Base-by-base conservation (phyloP, 2,329 filamentous ascomycete genomes). In the Neofusicoccum kwambonambiense region DNA sequence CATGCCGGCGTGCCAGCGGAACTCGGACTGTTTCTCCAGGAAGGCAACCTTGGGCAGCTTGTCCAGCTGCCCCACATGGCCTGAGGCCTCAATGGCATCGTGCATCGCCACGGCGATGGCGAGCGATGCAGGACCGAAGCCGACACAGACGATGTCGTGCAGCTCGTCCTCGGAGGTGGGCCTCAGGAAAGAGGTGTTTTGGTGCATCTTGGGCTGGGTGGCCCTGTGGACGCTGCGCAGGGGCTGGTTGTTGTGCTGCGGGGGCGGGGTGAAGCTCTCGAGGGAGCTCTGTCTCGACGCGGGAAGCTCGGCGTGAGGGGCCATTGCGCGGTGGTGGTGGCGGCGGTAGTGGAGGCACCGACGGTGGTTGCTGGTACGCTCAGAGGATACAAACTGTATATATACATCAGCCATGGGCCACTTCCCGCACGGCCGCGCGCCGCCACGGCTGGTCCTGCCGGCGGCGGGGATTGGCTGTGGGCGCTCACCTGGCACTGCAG, bases 1-100 rank as follows among this genome's bases (percentile, higher is more conserved):
- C 94, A 98, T 98, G 66, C 94, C 94, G 0, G 92, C 89, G 77
- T 98, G 94, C 94, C 94, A 98, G 65, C 90, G 87, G 74, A 98
- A 98, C 54, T 84, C 81, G 37, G 82, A 74, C 78, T 98, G 94
- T 77, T 91, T 90, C 81, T 98, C 94, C 27, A 98, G 79, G 78
- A 97, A 98, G 50, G 91, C 85, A 3, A 96, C 88, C 75, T 90
- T 92, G 54, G 92, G 90, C 50, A 77, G 70, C 65, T 75, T 72
- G 65, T 82, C 78, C 42, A 73, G 71, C 63, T 51, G 52, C 22
- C 52, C 68, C 84, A 70, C 49, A 79, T 74, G 74, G 87, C 85
- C 62, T 15, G 62, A 57, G 91, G 78, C 57, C 57, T 65, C 64
- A 41, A 65, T 56, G n/a, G 87, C 81, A 77, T 98, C 94, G 76